phyloP scores from a whole-genome alignment of 2,329 filamentous ascomycete genomes.

The Fusarium sp. region DNA sequence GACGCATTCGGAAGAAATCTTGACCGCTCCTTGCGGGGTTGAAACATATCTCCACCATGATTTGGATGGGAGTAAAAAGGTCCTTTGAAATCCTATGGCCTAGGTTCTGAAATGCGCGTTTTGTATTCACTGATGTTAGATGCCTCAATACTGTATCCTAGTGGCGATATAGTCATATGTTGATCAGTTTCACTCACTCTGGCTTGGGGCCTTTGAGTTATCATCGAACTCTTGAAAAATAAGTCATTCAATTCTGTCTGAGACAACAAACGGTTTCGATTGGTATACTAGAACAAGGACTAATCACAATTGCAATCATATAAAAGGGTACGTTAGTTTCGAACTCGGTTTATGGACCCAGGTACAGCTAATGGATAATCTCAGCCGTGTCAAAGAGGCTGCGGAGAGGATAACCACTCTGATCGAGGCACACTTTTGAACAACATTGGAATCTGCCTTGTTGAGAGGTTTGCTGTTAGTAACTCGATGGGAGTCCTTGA shows the following conservation, averaged over 20 bases:
- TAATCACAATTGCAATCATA: too few relatives aligned
- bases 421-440: too few relatives aligned
- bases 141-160: background rate
- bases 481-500: background rate
- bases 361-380: background rate
- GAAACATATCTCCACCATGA: accelerated
- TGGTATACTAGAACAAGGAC: background rate
- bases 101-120: background rate
- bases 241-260: too few relatives aligned
- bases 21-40: background rate
- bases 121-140: background rate
- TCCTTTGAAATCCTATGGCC: background rate
- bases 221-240: background rate
- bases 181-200: background rate
- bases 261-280: background rate
- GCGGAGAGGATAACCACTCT: background rate
- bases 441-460: background rate
- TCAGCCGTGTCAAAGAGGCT: background rate
- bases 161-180: accelerated
- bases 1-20: background rate
- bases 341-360: background rate
- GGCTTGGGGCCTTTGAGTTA: accelerated
- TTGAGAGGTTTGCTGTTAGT: background rate
- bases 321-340: background rate
- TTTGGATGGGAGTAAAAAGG: background rate